Conservation (phyloP, 164 flowering plant species). For the Sedum album region DNA sequence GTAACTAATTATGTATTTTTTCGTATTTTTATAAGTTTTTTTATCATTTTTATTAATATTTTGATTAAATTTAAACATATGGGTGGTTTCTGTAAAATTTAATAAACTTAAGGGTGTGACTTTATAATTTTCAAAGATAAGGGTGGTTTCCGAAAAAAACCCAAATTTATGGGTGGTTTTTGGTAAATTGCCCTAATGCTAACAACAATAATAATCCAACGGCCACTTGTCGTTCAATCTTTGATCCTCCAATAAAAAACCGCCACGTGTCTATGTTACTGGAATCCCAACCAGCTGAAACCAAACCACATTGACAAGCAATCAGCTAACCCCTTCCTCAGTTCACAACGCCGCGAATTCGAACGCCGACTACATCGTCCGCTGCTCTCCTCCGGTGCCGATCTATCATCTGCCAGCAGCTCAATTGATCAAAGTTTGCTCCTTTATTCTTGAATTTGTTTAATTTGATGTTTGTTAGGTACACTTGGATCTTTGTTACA, state of each 20-base stretch:
- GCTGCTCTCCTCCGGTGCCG: background rate
- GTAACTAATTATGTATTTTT: no score
- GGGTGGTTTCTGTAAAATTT: no score
- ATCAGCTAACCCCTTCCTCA: background rate
- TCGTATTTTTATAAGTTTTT: no score
- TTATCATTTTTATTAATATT: no score
- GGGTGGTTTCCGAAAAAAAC: no score
- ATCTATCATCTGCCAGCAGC: background rate
- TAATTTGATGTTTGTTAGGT: background rate
- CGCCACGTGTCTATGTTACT: background rate
- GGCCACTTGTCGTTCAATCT: background rate
- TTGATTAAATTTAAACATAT: no score
- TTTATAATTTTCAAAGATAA: no score
- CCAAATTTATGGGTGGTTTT: background rate
- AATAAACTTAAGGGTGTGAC: no score
- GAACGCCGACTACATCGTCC: background rate
- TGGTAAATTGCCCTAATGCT: background rate
- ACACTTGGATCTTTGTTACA: background rate
- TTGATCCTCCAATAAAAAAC: background rate
- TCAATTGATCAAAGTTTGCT: background rate
- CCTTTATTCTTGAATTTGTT: background rate
- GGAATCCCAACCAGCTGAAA: no score
- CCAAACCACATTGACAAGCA: background rate
- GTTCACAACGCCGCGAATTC: background rate
- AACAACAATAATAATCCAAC: background rate